These are phyloP conservation scores for Hypholoma fasciculare DNA, from an alignment of 768 basidiomycete genomes.

Conservation along the genomic window DNA sequence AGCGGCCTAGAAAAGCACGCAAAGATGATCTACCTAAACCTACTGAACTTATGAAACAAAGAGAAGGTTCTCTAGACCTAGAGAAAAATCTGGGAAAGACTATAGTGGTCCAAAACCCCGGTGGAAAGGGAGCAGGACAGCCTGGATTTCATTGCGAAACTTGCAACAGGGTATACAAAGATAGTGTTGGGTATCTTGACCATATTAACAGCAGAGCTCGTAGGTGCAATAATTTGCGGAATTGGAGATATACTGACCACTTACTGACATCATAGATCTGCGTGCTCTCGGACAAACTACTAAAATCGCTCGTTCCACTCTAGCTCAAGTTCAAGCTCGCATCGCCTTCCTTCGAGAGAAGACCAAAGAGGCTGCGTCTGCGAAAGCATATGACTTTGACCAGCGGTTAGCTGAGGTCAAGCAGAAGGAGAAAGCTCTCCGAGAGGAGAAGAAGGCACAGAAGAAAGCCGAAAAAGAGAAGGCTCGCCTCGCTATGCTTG, in stretches of 20 bases:
- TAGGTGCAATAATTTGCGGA: constrained; percentile 42
- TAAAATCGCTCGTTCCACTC: constrained; percentile 83
- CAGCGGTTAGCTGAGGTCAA: constrained; percentile 82
- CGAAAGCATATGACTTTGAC: constrained; percentile 95
- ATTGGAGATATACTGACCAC: constrained; percentile 1
- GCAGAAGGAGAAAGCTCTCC: constrained; percentile 63
- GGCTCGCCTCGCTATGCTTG: constrained; percentile 63
- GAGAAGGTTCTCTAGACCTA: constrained; percentile 82
- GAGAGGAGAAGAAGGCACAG: constrained; percentile 75
- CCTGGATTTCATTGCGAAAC: constrained; percentile 94
- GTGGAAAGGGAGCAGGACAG: constrained; percentile 83
- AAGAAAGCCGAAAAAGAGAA: constrained; percentile 80
- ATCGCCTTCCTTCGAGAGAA: constrained; percentile 88
- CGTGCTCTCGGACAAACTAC: constrained; percentile 96
- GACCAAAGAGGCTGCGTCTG: constrained; percentile 77
- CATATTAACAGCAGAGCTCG: constrained; percentile 94
- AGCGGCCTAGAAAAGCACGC: constrained; percentile 69
- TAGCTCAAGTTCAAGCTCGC: constrained; percentile 89
- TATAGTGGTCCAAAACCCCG: constrained; percentile 86
- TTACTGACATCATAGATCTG: constrained; percentile 61
- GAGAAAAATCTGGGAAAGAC: constrained; percentile 96
- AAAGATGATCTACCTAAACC: constrained; percentile 91
- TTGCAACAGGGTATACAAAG: constrained; percentile 91
- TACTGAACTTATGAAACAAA: constrained; percentile 89
- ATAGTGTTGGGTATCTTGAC: constrained; percentile 91